Conservation (phyloP, 108 stramenopile species). For the Aureococcus anophagefferens region DNA sequence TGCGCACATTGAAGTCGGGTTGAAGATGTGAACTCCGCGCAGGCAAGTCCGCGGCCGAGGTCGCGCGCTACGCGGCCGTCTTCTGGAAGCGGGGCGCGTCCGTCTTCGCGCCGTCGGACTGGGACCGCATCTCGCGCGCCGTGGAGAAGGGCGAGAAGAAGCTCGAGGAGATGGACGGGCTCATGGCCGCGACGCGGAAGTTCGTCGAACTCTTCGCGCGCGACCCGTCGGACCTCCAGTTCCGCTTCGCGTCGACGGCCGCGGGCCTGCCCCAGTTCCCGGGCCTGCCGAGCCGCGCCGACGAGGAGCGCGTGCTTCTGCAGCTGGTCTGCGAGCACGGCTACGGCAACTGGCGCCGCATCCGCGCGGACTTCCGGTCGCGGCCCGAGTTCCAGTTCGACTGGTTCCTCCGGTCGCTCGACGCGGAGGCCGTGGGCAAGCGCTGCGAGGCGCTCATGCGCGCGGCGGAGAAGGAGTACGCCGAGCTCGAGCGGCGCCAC, state of each 20-base stretch:
- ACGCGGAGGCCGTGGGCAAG: neutral
- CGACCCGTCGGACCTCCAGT: constrained; percentile 44
- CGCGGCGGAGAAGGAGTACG: neutral
- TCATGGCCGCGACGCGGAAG: constrained; percentile 52
- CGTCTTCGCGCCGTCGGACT: constrained; percentile 63
- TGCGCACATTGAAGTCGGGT: too few relatives aligned
- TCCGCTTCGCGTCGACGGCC: neutral
- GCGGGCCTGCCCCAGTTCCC: too few relatives aligned
- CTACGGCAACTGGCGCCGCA: constrained; percentile 73
- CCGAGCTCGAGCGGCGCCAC: neutral
- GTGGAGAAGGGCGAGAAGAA: constrained; percentile 26
- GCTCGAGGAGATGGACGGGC: constrained; percentile 59
- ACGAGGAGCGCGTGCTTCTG: neutral
- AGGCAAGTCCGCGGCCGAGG: constrained; percentile 57
- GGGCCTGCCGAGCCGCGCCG: neutral
- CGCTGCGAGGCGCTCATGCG: neutral
- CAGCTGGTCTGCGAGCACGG: constrained; percentile 40
- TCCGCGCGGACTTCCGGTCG: constrained; percentile 58
- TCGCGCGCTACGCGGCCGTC: constrained; percentile 69
- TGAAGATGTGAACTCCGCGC: too few relatives aligned
- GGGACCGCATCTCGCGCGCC: constrained; percentile 53
- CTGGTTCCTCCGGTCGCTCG: constrained; percentile 59
- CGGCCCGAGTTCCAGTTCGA: constrained; percentile 62
- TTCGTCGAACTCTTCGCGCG: constrained; percentile 70
- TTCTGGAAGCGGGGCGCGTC: constrained; percentile 71